These are phyloP conservation scores for Mycosarcoma maydis DNA, from an alignment of 1,284 basidiomycete genomes.

Conservation along the genomic window DNA sequence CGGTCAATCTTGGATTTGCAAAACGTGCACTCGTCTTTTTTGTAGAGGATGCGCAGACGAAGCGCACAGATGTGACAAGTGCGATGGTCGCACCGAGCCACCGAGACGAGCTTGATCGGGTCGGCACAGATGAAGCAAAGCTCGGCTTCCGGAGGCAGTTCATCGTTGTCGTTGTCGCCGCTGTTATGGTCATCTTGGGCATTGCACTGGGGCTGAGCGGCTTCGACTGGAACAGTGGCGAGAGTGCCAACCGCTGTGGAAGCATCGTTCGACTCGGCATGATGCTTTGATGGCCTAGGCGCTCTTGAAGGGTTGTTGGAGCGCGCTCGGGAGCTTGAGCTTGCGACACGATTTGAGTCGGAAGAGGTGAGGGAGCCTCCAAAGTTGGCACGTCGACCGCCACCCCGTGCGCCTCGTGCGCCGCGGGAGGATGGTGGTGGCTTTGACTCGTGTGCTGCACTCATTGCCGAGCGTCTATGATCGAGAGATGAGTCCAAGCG, in stretches of 20 bases:
- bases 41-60: conserved; percentile 90
- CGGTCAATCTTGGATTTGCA: conserved; percentile 89
- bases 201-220: no score
- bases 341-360: background rate
- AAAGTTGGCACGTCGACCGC: conserved; percentile 47
- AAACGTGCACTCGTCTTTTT: conserved; percentile 85
- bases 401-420: conserved; percentile 11
- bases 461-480: conserved; percentile 9
- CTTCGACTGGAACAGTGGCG: no score
- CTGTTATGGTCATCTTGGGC: background rate
- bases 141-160: conserved; percentile 61
- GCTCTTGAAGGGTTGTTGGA: conserved; percentile 8
- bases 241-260: background rate
- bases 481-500: no score
- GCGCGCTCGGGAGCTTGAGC: conserved; percentile 3
- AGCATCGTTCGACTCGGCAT: background rate
- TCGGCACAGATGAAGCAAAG: conserved; percentile 97
- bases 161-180: conserved; percentile 67
- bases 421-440: conserved; percentile 7
- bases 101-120: conserved; percentile 85
- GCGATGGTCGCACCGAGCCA: conserved; percentile 89
- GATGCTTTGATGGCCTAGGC: background rate
- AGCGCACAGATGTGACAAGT: conserved; percentile 93
- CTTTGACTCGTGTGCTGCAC: conserved; percentile 17
- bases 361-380: conserved; percentile 40